A percentile compares a stretch with the other conserved stretches of the same genome.
These are phyloP conservation scores for Apophysomyces variabilis DNA, from an alignment of 371 early-diverging fungal genomes.

Conservation along the genomic window DNA sequence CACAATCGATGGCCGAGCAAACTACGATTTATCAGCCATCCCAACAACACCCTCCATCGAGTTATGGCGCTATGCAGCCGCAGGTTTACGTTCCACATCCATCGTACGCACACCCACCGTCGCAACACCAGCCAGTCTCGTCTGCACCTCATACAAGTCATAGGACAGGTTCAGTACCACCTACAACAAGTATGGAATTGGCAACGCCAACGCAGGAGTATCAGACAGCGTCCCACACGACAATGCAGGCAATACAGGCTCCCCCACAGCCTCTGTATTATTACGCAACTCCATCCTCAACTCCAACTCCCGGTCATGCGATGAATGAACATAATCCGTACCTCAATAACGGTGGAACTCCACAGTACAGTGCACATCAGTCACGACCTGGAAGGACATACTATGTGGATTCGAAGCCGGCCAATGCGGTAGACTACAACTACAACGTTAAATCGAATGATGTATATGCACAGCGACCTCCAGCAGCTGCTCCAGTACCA, in stretches of 20 bases:
- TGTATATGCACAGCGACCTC: neutral
- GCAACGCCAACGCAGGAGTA: conserved; percentile 15
- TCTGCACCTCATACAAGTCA: conserved; percentile 1
- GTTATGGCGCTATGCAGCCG: neutral
- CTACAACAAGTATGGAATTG: conserved; percentile 6
- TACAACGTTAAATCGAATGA: conserved; percentile 1
- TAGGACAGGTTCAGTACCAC: conserved; percentile 1
- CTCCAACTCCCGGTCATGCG: conserved; percentile 24
- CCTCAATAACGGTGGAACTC: conserved; percentile 7
- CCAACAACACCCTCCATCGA: neutral
- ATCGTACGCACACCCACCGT: conserved; percentile 6
- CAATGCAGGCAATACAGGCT: neutral
- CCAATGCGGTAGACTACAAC: conserved; percentile 21
- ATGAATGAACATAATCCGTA: conserved; percentile 18
- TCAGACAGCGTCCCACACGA: neutral
- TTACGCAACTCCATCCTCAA: conserved; percentile 26
- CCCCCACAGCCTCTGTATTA: conserved; percentile 21
- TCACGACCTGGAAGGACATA: conserved; percentile 4
- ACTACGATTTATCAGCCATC: neutral
- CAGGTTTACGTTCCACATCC: conserved; percentile 2
- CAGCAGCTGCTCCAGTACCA: neutral
- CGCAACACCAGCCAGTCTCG: conserved; percentile 10
- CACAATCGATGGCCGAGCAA: conserved; percentile 10
- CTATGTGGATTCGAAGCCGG: conserved; percentile 17
- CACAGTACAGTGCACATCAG: conserved; percentile 6